A percentile compares a stretch with the other conserved stretches of the same genome.
phyloP scores from a whole-genome alignment of 176 grass and related monocot genomes.

The Chloris gayana region DNA sequence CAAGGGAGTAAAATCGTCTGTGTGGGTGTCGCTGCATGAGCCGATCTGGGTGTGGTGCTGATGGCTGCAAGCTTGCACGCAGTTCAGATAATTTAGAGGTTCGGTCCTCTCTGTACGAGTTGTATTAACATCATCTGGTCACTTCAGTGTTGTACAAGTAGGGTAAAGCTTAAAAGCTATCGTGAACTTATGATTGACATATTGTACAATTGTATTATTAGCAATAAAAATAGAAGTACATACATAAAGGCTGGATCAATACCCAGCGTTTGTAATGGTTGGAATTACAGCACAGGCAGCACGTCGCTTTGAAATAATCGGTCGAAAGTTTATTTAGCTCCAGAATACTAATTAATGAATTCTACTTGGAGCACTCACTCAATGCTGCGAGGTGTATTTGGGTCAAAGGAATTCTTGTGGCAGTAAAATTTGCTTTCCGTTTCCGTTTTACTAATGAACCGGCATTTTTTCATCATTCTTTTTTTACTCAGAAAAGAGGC shows the following conservation, averaged over 20 bases:
- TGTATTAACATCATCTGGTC: slow-evolving; percentile 49
- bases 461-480: too few relatives aligned
- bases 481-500: too few relatives aligned
- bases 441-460: too few relatives aligned
- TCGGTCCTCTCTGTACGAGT: slow-evolving; percentile 35
- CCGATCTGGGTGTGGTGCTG: slow-evolving; percentile 32
- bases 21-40: background rate
- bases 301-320: background rate
- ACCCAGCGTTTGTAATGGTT: slow-evolving; percentile 27
- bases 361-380: background rate
- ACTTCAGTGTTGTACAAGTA: slow-evolving; percentile 55
- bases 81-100: slow-evolving; percentile 35
- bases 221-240: slow-evolving; percentile 50
- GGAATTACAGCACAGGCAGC: background rate
- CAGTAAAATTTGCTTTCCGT: background rate
- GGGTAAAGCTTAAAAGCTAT: slow-evolving; percentile 54
- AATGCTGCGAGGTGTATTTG: background rate
- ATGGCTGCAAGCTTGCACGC: slow-evolving; percentile 22
- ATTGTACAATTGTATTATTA: slow-evolving; percentile 58
- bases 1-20: slow-evolving; percentile 49
- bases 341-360: background rate
- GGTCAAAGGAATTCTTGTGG: background rate
- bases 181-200: slow-evolving; percentile 50
- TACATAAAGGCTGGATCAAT: slow-evolving; percentile 41
- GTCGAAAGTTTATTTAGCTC: background rate